phyloP scores from a whole-genome alignment of 2,329 filamentous ascomycete genomes.

The Diatrype stigma region DNA sequence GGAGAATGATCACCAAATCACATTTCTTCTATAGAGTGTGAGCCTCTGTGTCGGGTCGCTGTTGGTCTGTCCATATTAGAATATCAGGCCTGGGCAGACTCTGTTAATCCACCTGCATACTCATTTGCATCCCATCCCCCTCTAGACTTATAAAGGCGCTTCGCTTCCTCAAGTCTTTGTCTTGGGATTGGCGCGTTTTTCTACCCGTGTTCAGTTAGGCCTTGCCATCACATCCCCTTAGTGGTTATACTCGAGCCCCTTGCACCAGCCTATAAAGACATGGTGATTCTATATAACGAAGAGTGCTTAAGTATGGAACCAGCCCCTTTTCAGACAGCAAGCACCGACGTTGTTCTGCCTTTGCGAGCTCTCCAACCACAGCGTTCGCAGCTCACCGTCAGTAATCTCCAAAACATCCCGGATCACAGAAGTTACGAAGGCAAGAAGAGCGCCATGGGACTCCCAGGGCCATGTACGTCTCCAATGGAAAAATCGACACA shows the following conservation, averaged over 20 bases:
- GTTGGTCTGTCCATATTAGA: conserved; percentile 27
- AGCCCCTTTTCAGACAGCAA: conserved; percentile 1
- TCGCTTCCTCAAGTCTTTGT: background rate
- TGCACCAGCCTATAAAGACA: background rate
- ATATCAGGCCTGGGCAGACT: conserved; percentile 8
- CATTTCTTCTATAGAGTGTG: conserved; percentile 19
- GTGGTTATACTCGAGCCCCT: no score
- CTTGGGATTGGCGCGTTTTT: background rate
- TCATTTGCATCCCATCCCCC: conserved; percentile 13
- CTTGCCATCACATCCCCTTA: background rate
- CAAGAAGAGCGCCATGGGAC: background rate
- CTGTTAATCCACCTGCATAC: conserved; percentile 8
- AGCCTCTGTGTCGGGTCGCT: conserved; percentile 17
- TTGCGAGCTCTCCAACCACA: conserved; percentile 7
- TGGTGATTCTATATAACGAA: background rate
- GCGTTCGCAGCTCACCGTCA: conserved; percentile 5
- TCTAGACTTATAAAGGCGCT: conserved; percentile 17
- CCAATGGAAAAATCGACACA: conserved; percentile 14
- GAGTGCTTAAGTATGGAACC: background rate
- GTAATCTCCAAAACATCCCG: conserved; percentile 1
- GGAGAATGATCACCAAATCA: conserved; percentile 10
- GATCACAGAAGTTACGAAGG: conserved; percentile 1
- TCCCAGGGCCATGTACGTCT: conserved; percentile 6
- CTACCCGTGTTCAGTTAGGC: background rate
- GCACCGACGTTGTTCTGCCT: conserved; percentile 2